These are phyloP conservation scores for Cladophialophora carrionii DNA, from an alignment of 2,329 filamentous ascomycete genomes.

Conservation along the genomic window DNA sequence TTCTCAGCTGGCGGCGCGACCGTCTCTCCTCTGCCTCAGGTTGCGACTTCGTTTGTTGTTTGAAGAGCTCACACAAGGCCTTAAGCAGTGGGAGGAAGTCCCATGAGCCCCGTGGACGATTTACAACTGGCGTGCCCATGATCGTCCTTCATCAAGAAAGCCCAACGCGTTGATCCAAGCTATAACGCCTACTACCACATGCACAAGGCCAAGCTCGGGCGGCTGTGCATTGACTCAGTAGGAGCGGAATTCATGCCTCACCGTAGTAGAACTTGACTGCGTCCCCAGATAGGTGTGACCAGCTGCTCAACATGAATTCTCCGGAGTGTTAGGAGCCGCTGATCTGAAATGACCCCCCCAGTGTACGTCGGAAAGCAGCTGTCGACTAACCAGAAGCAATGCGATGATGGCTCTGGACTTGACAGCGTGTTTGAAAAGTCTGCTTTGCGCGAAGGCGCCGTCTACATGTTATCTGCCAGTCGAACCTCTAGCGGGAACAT, in stretches of 20 bases:
- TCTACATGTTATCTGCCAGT: neutral
- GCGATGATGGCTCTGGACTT: neutral
- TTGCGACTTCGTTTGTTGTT: constrained; percentile 5
- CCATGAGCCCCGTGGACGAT: neutral
- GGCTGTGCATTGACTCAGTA: neutral
- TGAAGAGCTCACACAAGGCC: neutral
- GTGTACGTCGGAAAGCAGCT: neutral
- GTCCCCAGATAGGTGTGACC: neutral
- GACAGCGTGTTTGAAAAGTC: neutral
- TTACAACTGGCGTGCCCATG: neutral
- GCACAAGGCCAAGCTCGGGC: neutral
- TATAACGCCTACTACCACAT: neutral
- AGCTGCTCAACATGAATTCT: neutral
- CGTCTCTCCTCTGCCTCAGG: constrained; percentile 3
- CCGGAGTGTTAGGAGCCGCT: neutral
- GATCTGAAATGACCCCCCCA: neutral
- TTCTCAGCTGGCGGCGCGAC: neutral
- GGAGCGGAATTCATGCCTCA: neutral
- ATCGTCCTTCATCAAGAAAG: neutral
- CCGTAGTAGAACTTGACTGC: neutral
- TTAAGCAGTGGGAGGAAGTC: neutral
- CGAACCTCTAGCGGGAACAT: neutral
- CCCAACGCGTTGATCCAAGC: neutral
- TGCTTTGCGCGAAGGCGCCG: too few species aligned
- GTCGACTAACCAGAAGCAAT: neutral